A percentile compares a stretch with the other conserved stretches of the same genome.
These are phyloP conservation scores for Starmerella tilneyi DNA, from an alignment of 805 yeast species.

Conservation along the genomic window DNA sequence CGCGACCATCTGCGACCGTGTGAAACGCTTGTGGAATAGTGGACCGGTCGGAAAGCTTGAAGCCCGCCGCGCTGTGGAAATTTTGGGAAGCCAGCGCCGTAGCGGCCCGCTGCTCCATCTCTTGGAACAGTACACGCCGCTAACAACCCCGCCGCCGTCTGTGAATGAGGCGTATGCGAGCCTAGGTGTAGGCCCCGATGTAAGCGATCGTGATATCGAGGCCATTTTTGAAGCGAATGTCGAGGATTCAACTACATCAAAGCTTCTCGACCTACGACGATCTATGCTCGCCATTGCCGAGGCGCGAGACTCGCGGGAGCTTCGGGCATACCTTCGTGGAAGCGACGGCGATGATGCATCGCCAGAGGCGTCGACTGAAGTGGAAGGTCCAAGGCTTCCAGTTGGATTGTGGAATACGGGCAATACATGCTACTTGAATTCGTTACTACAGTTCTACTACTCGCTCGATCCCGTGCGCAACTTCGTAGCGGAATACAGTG, in stretches of 20 bases:
- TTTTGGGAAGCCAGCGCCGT: conserved; percentile 5
- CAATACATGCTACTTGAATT: conserved; percentile 88
- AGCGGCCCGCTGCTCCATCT: neutral
- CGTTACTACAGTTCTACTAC: conserved; percentile 81
- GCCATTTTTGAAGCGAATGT: conserved; percentile 62
- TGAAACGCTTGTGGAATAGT: neutral
- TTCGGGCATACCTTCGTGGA: conserved; percentile 46
- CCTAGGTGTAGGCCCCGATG: conserved; percentile 41
- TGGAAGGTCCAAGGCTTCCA: conserved; percentile 42
- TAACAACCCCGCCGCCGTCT: conserved; percentile 29
- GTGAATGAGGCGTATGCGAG: conserved; percentile 41
- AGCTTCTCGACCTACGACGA: conserved; percentile 46
- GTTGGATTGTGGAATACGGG: conserved; percentile 92
- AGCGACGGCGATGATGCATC: conserved; percentile 33
- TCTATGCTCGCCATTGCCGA: conserved; percentile 50
- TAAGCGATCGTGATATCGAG: conserved; percentile 60
- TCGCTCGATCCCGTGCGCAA: conserved; percentile 72
- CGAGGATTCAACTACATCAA: conserved; percentile 39
- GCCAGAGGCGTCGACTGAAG: neutral
- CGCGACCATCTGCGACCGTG: neutral
- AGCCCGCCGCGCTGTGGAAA: conserved; percentile 6
- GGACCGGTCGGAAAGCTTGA: conserved; percentile 8
- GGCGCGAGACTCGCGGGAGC: conserved; percentile 40
- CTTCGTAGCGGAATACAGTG: conserved; percentile 46
- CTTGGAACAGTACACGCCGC: conserved; percentile 31